Evolutionary conservation across 2,329 filamentous ascomycete species (phyloP), one percentile per base, ranked within the genome.

Genomic region (Aspergillus sp.): DNA sequence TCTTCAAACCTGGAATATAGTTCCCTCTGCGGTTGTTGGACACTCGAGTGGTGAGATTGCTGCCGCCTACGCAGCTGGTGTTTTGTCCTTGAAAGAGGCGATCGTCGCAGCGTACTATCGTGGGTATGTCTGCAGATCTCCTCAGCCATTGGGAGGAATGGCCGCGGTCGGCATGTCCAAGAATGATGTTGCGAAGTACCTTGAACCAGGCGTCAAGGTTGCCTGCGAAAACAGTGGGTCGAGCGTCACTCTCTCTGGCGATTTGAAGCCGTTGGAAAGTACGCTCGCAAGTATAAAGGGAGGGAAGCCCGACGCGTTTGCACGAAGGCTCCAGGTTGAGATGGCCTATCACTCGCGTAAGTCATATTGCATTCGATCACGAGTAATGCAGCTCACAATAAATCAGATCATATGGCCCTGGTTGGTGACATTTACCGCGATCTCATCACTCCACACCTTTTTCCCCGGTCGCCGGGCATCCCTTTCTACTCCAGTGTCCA

Each of bases 11-110:
- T 68, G 64, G 62, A 61, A 51, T 6, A 51, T 73, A 20, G 47
- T 24, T 3, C 67, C 69, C 1, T 50, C 53, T 7, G 56, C 63
- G 16, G 65, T 68, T 9, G 60, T 69, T 39, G 70, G 70, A 18
- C 70, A 72, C 47, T 72, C 70, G 1, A 69, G 66, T 22, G 70
- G 70, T 16, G 70, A 73, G 55, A 46, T 16, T 59, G 70, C 65
- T 2, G 70, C 68, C 4, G 69, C 69, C 14, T 73, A 69, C 60
- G 64, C 68, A 16, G 64, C 65, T 7, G 67, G 67, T 3, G 58
- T 57, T 16, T 52, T 73, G 2, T 61, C 62, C 0, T 50, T 52
- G 16, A 47, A 52, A 26, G 63, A 62, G 24, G 70, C 69, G 4
- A 62, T 72, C 24, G 59, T 57, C 3, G 55, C 66, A 12, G 64